Conservation (phyloP, 2,329 filamentous ascomycete species). For the Diaporthe velutina region DNA sequence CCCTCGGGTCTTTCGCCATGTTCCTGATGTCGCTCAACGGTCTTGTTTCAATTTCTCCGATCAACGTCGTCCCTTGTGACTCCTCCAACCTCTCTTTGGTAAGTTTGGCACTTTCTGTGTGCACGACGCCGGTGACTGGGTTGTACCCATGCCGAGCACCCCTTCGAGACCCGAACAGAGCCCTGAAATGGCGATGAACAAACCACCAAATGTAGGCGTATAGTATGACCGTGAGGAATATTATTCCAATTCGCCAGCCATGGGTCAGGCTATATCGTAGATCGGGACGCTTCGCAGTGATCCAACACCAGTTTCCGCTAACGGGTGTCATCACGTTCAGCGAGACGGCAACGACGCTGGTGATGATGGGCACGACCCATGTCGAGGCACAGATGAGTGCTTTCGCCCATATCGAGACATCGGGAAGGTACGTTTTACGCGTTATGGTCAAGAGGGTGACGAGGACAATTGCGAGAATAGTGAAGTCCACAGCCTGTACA, state of each 20-base stretch:
- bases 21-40: not conserved
- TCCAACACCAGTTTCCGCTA: conserved; percentile 60
- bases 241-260: conserved; percentile 59
- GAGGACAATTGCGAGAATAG: conserved; percentile 59
- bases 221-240: conserved; percentile 54
- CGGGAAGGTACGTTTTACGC: conserved; percentile 49
- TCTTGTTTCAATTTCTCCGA: not conserved
- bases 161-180: conserved; percentile 21
- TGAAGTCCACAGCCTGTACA: conserved; percentile 58
- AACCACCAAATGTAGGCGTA: conserved; percentile 58
- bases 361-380: conserved; percentile 56
- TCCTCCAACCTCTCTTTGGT: conserved; percentile 10
- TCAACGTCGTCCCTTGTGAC: conserved; percentile 19
- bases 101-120: not conserved
- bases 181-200: conserved; percentile 41
- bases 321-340: conserved; percentile 50
- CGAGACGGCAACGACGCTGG: conserved; percentile 48
- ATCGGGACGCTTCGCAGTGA: conserved; percentile 50
- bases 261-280: conserved; percentile 59
- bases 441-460: conserved; percentile 43
- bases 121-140: conserved; percentile 6
- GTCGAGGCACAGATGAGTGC: conserved; percentile 52
- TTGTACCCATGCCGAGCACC: conserved; percentile 4
- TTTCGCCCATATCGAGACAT: conserved; percentile 47
- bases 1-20: not conserved